Conservation (phyloP, 768 basidiomycete species). For the Asterophora parasitica region DNA sequence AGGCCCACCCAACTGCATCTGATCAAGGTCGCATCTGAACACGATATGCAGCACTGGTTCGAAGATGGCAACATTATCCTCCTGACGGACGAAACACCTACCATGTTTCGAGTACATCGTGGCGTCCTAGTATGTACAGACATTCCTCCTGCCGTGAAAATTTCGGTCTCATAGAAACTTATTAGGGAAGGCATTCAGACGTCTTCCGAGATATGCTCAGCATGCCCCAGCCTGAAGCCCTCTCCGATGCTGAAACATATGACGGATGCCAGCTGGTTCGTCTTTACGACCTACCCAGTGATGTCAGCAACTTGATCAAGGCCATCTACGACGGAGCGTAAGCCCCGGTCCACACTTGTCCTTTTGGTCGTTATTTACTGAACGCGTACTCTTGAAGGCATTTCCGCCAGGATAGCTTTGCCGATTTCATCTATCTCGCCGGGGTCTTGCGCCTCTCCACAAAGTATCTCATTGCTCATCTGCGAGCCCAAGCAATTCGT, state of each 20-base stretch:
- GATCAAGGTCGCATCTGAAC: neutral
- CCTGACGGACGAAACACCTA: slow-evolving; percentile 34
- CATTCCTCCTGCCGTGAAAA: neutral
- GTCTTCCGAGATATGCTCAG: slow-evolving; percentile 54
- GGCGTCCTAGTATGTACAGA: slow-evolving; percentile 32
- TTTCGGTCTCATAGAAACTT: neutral
- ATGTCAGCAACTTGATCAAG: slow-evolving; percentile 45
- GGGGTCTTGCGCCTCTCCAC: slow-evolving; percentile 54
- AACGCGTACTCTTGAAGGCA: slow-evolving; percentile 19
- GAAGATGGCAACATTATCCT: slow-evolving; percentile 58
- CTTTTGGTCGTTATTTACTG: neutral
- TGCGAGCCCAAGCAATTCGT: slow-evolving; percentile 48
- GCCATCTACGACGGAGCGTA: slow-evolving; percentile 56
- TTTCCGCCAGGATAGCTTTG: slow-evolving; percentile 33
- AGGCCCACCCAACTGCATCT: neutral
- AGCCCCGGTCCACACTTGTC: slow-evolving; percentile 19
- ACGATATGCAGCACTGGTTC: slow-evolving; percentile 43
- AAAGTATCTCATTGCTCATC: slow-evolving; percentile 52
- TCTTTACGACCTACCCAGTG: slow-evolving; percentile 48
- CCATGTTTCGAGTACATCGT: slow-evolving; percentile 52
- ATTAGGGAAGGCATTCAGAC: slow-evolving; percentile 49
- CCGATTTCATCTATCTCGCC: slow-evolving; percentile 54
- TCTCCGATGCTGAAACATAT: slow-evolving; percentile 25
- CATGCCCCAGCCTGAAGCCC: slow-evolving; percentile 33
- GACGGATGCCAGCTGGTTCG: slow-evolving; percentile 47